These are phyloP conservation scores for Bruguiera gymnorhiza DNA, from an alignment of 345 rosid species.

Conservation along the genomic window DNA sequence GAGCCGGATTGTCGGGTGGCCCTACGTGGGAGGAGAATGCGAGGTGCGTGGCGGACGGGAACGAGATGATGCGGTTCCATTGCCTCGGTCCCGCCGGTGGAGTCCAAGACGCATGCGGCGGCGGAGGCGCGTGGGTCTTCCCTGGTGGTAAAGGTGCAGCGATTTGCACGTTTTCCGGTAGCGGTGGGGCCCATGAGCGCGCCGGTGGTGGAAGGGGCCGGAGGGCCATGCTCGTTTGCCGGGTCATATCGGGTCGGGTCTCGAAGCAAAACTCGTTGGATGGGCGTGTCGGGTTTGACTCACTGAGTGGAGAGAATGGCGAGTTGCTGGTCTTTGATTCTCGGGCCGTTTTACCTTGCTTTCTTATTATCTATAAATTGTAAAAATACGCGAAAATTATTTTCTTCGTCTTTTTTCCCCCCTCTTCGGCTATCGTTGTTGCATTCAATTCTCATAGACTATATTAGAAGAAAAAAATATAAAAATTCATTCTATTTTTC, in stretches of 20 bases:
- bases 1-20: constrained; percentile 36
- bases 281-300: constrained; percentile 60
- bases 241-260: constrained; percentile 90
- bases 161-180: constrained; percentile 68
- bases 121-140: constrained; percentile 52
- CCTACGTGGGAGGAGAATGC: constrained; percentile 61
- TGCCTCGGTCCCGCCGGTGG: constrained; percentile 65
- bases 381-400: constrained; percentile 40
- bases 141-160: constrained; percentile 59
- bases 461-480: no score
- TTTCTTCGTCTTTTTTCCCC: constrained; percentile 11
- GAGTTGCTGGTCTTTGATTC: constrained; percentile 82
- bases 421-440: constrained; percentile 5
- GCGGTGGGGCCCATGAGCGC: constrained; percentile 74
- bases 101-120: constrained; percentile 6
- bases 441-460: no score
- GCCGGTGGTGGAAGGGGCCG: constrained; percentile 84
- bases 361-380: constrained; percentile 84
- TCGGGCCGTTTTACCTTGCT: constrained; percentile 93
- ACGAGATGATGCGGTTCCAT: constrained; percentile 93
- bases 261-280: constrained; percentile 44
- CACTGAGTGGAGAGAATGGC: constrained; percentile 78
- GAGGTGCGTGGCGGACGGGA: constrained; percentile 88
- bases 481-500: no score
- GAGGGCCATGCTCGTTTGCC: constrained; percentile 89